Conservation (phyloP, 768 basidiomycete species). For the Lactarius evosmus region DNA sequence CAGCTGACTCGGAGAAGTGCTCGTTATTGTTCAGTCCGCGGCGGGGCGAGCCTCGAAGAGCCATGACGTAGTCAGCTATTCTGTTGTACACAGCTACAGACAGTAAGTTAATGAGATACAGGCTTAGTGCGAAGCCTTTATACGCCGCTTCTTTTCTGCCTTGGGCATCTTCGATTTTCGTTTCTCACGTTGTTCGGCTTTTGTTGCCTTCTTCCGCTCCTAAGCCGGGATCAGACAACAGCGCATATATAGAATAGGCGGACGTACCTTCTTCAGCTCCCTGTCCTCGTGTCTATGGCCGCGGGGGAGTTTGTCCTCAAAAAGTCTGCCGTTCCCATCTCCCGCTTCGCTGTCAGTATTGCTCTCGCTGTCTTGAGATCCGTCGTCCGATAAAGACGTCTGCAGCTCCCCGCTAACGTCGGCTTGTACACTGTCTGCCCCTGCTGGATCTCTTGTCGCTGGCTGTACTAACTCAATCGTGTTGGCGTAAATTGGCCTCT, state of each 20-base stretch:
- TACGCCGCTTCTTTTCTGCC: slow-evolving; percentile 83
- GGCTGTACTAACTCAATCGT: slow-evolving; percentile 73
- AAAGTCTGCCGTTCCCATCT: slow-evolving; percentile 34
- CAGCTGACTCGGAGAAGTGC: no score
- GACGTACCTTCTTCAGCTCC: slow-evolving; percentile 78
- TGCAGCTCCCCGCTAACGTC: slow-evolving; percentile 29
- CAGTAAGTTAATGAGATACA: slow-evolving; percentile 7
- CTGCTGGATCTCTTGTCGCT: slow-evolving; percentile 16
- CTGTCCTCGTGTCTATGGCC: slow-evolving; percentile 94
- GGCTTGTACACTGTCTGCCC: slow-evolving; percentile 27
- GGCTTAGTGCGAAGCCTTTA: slow-evolving; percentile 49
- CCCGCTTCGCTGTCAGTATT: slow-evolving; percentile 40
- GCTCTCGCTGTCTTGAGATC: slow-evolving; percentile 33
- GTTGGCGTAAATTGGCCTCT: slow-evolving; percentile 79
- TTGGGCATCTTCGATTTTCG: slow-evolving; percentile 95
- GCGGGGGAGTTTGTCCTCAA: slow-evolving; percentile 57
- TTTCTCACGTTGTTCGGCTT: slow-evolving; percentile 83
- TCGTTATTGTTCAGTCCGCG: no score
- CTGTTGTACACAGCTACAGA: not conserved
- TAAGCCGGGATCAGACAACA: slow-evolving; percentile 34
- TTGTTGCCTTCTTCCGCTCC: slow-evolving; percentile 90
- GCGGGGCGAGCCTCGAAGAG: no score
- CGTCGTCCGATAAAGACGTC: slow-evolving; percentile 24
- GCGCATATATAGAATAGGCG: not conserved
- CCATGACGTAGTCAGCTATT: no score